A percentile compares a stretch with the other conserved stretches of the same genome.
phyloP scores from a whole-genome alignment of 2,329 filamentous ascomycete genomes.

The Aureobasidium sp. region DNA sequence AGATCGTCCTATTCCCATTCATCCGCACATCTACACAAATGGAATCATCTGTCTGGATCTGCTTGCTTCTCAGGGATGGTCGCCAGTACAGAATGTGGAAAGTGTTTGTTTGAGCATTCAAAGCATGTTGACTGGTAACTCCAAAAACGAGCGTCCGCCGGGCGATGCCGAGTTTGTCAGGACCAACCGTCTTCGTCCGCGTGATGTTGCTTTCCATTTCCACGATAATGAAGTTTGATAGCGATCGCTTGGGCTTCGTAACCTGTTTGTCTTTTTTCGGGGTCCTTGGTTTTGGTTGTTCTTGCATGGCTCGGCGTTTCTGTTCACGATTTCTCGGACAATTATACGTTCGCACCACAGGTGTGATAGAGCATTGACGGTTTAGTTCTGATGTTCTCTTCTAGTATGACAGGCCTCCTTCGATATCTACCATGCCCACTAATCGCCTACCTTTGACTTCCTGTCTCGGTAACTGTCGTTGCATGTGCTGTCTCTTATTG shows the following conservation, averaged over 20 bases:
- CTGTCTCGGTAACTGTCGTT: too few species aligned
- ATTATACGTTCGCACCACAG: neutral
- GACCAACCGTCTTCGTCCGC: conserved; percentile 68
- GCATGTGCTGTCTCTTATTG: too few species aligned
- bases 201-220: conserved; percentile 89
- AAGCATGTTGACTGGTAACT: conserved; percentile 96
- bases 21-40: conserved; percentile 97
- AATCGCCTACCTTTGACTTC: too few species aligned
- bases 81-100: conserved; percentile 93
- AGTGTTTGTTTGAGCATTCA: conserved; percentile 96
- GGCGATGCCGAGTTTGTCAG: conserved; percentile 87
- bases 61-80: conserved; percentile 83
- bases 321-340: neutral
- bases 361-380: neutral
- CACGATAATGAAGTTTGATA: conserved; percentile 65
- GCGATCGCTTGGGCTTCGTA: too few species aligned
- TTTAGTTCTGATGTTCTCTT: too few species aligned
- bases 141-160: conserved; percentile 79
- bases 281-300: too few species aligned
- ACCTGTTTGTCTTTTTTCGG: too few species aligned
- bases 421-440: too few species aligned
- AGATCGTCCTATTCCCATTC: conserved; percentile 69
- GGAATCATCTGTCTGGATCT: conserved; percentile 97
- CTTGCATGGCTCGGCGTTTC: neutral
- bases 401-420: too few species aligned